Percentiles rank a stretch among this genome's conserved stretches.
These are phyloP conservation scores for Cladosporium cucumerinum DNA, from an alignment of 2,329 filamentous ascomycete genomes.

Conservation along the genomic window DNA sequence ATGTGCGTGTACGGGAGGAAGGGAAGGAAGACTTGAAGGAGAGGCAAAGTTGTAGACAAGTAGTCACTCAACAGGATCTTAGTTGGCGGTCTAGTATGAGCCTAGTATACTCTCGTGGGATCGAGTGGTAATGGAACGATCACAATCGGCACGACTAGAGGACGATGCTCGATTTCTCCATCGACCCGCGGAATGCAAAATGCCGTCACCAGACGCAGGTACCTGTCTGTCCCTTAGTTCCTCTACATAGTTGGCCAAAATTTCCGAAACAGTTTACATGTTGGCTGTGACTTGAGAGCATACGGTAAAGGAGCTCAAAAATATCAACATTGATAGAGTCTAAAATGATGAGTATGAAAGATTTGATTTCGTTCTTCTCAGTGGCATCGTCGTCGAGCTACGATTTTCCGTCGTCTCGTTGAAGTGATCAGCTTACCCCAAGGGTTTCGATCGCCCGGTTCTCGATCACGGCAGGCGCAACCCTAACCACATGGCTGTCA, in stretches of 20 bases:
- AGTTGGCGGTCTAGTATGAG: background rate
- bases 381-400: background rate
- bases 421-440: background rate
- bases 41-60: background rate
- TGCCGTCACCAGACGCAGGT: conserved; percentile 2
- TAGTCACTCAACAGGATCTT: background rate
- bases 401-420: background rate
- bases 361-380: too few species aligned
- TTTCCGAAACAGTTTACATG: too few species aligned
- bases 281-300: too few species aligned
- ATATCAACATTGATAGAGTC: background rate
- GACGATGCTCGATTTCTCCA: background rate
- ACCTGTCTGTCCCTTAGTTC: background rate
- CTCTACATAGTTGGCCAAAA: too few species aligned
- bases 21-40: background rate
- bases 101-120: background rate
- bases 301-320: background rate
- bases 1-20: background rate
- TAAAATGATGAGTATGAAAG: background rate
- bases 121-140: conserved; percentile 5
- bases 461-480: background rate
- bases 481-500: background rate
- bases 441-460: background rate
- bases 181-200: background rate
- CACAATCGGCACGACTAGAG: background rate